Percentiles rank a stretch among this genome's conserved stretches.
These are phyloP conservation scores for Batkoa obscura DNA, from an alignment of 371 early-diverging fungal species.

Conservation along the genomic window DNA sequence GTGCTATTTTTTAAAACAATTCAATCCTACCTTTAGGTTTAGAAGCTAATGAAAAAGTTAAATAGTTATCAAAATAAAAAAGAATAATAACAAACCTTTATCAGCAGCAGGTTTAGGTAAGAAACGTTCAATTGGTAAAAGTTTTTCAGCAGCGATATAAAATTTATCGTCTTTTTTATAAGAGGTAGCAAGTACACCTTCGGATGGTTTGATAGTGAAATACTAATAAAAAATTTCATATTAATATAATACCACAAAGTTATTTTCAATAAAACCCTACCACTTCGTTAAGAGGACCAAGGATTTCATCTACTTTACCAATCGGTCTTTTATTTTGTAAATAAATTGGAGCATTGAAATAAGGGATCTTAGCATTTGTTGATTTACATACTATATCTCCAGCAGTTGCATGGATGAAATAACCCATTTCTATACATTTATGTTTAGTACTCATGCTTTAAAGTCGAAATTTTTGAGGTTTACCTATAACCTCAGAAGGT, in stretches of 20 bases:
- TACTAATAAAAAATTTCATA: conserved; percentile 13
- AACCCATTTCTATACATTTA: conserved; percentile 51
- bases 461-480: too few species aligned
- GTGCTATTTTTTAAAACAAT: conserved; percentile 9
- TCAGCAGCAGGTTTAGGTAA: conserved; percentile 82
- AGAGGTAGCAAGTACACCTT: conserved; percentile 78
- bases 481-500: too few species aligned
- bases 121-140: conserved; percentile 91
- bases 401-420: conserved; percentile 87
- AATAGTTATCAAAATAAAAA: not conserved
- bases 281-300: conserved; percentile 94
- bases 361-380: conserved; percentile 84
- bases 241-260: not conserved
- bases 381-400: conserved; percentile 94
- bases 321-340: conserved; percentile 93
- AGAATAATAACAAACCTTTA: conserved; percentile 8
- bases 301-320: conserved; percentile 99
- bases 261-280: not conserved
- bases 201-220: conserved; percentile 90
- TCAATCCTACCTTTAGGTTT: conserved; percentile 11
- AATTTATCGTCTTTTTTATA: conserved; percentile 83
- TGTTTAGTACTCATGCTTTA: too few species aligned
- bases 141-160: conserved; percentile 80
- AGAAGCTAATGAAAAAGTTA: conserved; percentile 13
- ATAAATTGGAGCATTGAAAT: conserved; percentile 97